phyloP scores from a whole-genome alignment of 2,329 filamentous ascomycete species.

The Septoria linicola region DNA sequence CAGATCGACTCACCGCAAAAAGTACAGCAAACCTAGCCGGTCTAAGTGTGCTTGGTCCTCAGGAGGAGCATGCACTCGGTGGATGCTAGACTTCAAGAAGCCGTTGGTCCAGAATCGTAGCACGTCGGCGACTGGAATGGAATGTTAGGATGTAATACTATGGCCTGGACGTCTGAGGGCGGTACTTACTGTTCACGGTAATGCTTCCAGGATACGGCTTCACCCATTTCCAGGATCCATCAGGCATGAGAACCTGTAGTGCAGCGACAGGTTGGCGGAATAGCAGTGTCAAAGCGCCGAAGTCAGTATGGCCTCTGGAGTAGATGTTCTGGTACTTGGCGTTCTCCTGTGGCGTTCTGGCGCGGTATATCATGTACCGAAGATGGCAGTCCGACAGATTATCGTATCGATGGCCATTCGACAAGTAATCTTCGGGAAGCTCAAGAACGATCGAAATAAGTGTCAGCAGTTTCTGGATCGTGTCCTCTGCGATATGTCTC shows the following conservation, averaged over 20 bases:
- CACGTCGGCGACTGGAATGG: slow-evolving; percentile 44
- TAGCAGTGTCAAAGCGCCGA: slow-evolving; percentile 45
- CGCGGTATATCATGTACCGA: slow-evolving; percentile 35
- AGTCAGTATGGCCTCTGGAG: slow-evolving; percentile 44
- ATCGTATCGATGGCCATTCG: slow-evolving; percentile 58
- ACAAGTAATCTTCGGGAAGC: slow-evolving; percentile 58
- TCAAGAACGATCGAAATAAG: slow-evolving; percentile 63
- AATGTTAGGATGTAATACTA: too few relatives aligned
- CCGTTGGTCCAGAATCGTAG: slow-evolving; percentile 43
- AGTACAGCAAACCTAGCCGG: slow-evolving; percentile 47
- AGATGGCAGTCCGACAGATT: slow-evolving; percentile 42
- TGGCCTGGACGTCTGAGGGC: too few relatives aligned
- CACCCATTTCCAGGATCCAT: slow-evolving; percentile 47
- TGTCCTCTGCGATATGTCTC: slow-evolving; percentile 52
- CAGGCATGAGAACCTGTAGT: slow-evolving; percentile 39
- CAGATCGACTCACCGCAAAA: slow-evolving; percentile 36
- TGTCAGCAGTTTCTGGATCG: slow-evolving; percentile 57
- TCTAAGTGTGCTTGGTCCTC: slow-evolving; percentile 49
- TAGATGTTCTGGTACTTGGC: slow-evolving; percentile 33
- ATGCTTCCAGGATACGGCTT: slow-evolving; percentile 43
- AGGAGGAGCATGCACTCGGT: slow-evolving; percentile 52
- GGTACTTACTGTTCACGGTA: slow-evolving; percentile 45
- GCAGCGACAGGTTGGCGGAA: slow-evolving; percentile 46
- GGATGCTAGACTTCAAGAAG: slow-evolving; percentile 52
- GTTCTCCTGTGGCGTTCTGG: slow-evolving; percentile 33